Conservation (phyloP, 805 yeast genomes). For the Hanseniaspora osmophila region DNA sequence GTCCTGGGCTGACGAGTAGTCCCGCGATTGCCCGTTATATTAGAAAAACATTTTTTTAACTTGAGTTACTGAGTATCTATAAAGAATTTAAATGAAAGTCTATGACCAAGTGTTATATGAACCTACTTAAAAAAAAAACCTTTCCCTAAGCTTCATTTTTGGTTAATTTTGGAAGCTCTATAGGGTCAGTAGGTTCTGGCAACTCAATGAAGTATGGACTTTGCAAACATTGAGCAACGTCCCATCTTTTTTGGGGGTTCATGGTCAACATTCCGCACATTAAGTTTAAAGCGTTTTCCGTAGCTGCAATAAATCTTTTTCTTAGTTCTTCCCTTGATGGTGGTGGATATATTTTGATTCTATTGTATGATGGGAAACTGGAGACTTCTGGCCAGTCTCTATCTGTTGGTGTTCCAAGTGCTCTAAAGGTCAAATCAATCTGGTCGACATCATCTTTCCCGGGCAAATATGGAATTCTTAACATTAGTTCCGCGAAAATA, state of each 20-base stretch:
- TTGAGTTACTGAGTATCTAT: not conserved
- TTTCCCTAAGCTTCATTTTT: not conserved
- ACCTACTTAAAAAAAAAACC: too few species aligned
- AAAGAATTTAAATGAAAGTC: not conserved
- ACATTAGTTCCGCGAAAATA: slow-evolving; percentile 90
- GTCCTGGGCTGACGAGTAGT: slow-evolving; percentile 78
- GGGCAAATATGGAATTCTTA: slow-evolving; percentile 87
- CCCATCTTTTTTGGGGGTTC: slow-evolving; percentile 66
- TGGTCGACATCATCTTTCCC: slow-evolving; percentile 87
- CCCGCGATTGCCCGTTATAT: slow-evolving; percentile 77
- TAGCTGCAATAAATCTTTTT: slow-evolving; percentile 79
- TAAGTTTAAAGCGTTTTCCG: slow-evolving; percentile 66
- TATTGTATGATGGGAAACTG: slow-evolving; percentile 59
- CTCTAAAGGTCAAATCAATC: slow-evolving; percentile 82
- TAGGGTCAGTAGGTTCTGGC: slow-evolving; percentile 64
- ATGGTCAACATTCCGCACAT: slow-evolving; percentile 57
- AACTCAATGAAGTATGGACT: slow-evolving; percentile 56
- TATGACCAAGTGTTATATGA: not conserved
- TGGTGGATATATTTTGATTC: slow-evolving; percentile 62
- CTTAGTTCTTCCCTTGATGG: slow-evolving; percentile 72
- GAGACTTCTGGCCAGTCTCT: slow-evolving; percentile 83
- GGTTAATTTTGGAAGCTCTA: slow-evolving; percentile 6
- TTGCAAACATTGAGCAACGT: slow-evolving; percentile 46
- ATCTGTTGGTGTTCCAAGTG: slow-evolving; percentile 92
- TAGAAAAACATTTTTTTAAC: slow-evolving; percentile 12